A percentile compares a stretch with the other conserved stretches of the same genome.
Evolutionary conservation across 768 basidiomycete species (phyloP).

Genomic region (Rhodotorula graminis): DNA sequence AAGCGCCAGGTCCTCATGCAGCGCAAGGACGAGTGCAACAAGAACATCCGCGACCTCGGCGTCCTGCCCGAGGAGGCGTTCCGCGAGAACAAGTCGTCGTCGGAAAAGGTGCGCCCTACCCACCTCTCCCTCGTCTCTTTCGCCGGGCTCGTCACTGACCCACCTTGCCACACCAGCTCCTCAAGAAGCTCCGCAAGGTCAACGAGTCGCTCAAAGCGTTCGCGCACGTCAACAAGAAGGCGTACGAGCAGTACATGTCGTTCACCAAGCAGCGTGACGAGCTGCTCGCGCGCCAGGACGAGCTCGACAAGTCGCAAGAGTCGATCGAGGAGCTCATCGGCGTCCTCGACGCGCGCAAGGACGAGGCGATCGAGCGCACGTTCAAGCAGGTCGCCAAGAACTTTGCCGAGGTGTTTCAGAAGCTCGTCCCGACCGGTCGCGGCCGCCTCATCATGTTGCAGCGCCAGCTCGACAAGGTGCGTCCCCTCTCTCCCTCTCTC

Average conservation of each 20-base stretch:
- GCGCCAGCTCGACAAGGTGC: constrained; percentile 60
- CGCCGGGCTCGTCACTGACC: not conserved
- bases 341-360: constrained; percentile 91
- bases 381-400: constrained; percentile 97
- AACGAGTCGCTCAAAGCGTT: constrained; percentile 94
- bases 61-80: constrained; percentile 96
- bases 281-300: constrained; percentile 75
- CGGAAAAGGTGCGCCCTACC: constrained; percentile 65
- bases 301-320: constrained; percentile 78
- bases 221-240: constrained; percentile 98
- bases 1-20: constrained; percentile 79
- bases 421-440: constrained; percentile 85
- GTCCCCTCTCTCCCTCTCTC: constrained; percentile 36
- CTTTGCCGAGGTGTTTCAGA: constrained; percentile 95
- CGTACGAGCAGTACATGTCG: constrained; percentile 95
- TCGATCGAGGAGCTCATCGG: constrained; percentile 91
- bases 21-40: constrained; percentile 88
- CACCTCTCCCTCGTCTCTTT: too few relatives aligned
- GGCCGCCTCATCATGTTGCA: constrained; percentile 90
- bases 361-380: constrained; percentile 96
- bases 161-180: constrained; percentile 56
- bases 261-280: constrained; percentile 97
- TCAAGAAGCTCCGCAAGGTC: constrained; percentile 84
- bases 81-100: constrained; percentile 64
- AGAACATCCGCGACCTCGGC: constrained; percentile 91